Percentiles rank a stretch among this genome's conserved stretches.
Conservation (phyloP, 208 protist genomes). For the Kentomonas sorsogonicus region DNA sequence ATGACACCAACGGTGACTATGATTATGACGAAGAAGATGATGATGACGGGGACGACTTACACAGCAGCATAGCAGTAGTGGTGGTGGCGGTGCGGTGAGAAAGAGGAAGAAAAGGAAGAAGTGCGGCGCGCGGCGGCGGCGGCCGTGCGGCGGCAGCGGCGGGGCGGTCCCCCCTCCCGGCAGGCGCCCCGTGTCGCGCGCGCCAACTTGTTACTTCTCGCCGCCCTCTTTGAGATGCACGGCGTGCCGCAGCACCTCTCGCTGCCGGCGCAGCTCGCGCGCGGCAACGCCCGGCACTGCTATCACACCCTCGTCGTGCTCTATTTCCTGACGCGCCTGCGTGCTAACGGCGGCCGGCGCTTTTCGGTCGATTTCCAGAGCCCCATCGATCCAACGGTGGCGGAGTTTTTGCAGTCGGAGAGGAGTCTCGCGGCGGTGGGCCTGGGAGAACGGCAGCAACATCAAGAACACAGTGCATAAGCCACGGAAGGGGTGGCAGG, state of each 20-base stretch:
- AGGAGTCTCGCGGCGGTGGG: conserved; percentile 37
- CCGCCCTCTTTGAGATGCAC: conserved; percentile 22
- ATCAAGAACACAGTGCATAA: no score
- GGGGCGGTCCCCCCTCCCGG: conserved; percentile 4
- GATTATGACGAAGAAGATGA: no score
- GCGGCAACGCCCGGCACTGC: conserved; percentile 42
- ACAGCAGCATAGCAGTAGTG: no score
- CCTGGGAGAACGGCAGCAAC: no score
- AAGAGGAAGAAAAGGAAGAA: background rate
- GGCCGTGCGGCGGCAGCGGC: background rate
- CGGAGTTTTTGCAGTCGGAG: conserved; percentile 55
- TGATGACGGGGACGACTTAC: no score
- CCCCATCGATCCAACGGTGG: conserved; percentile 46
- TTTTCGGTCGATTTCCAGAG: conserved; percentile 59
- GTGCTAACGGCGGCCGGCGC: conserved; percentile 18
- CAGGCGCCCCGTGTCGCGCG: conserved; percentile 23
- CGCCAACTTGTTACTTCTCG: conserved; percentile 51
- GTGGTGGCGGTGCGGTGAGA: background rate
- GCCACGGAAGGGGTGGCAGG: no score
- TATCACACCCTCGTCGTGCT: conserved; percentile 69
- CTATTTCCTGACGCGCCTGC: conserved; percentile 52
- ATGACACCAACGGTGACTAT: no score
- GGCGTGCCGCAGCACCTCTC: conserved; percentile 37
- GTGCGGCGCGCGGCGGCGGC: background rate
- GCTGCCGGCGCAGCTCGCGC: conserved; percentile 31